Base-by-base conservation (phyloP, 2,329 filamentous ascomycete species). In the Stagonosporopsis rhizophila region DNA sequence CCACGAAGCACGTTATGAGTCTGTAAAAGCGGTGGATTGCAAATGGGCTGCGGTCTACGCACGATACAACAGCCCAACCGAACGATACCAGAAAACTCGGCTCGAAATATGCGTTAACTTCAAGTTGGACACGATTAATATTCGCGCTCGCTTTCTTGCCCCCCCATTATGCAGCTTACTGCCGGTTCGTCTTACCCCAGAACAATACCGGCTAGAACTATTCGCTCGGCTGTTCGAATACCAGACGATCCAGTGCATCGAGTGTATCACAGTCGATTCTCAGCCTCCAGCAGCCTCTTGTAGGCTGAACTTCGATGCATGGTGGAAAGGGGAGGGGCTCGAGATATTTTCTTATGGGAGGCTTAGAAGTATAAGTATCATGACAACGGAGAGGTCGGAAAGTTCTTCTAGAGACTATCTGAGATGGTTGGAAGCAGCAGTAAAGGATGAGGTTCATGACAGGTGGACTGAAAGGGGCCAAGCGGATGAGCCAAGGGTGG, bases 271-370 rank as follows among this genome's bases (percentile, higher is more conserved):
- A 19, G 14, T 38, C 17, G 35, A 38, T 20, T 37, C 34, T 7
- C 32, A 27, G 6, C 53, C 46, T 20, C 53, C 46, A 6, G 8
- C 2, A 38, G 7, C 19, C 6, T 34, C 14, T 7, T 28, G 25
- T 35, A 48, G 30, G 15, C 23, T 51, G 19, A 39, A 52, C 11
- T 20, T 37, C 19, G 23, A 41, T 28, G 40, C 53, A 23, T 56
- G 41, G 41, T 56, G 53, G 53, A 41, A 42, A 27, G 53, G 53
- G 12, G 53, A 56, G 15, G 53, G 53, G 4, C 46, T 56, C 2
- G 47, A 47, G 19, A 46, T 46, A 11, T 56, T 56, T 23, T 32
- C 23, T 23, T 42, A 23, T 14, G 53, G 53, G 3, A 19, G 32
- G 39, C 23, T 56, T 11, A 15, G 12, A 19, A 14, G 45, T 3